Base-by-base conservation (phyloP, 805 yeast species). In the Nakazawaea wyomingensis region DNA sequence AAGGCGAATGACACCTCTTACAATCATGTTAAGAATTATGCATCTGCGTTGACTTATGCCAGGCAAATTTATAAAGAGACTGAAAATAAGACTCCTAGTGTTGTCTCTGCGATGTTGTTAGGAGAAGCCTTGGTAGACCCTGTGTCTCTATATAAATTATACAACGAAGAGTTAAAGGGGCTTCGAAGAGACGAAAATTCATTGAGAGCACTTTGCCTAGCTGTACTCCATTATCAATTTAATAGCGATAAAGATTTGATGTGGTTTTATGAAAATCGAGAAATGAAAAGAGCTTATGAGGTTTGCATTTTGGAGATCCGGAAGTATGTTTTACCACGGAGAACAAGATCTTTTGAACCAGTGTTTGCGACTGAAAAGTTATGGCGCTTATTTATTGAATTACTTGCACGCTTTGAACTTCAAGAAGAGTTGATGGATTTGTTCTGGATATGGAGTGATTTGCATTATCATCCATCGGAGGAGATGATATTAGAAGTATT, bases 111-210 rank as follows among this genome's bases (percentile, higher is more conserved):
- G 11, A 34, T 44, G 37, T 35, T 44, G 18, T 22, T 44, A n/a
- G 47, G 47, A 5, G 47, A 44, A 19, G 27, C 43, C 2, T 13
- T 19, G 8, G 24, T 44, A 2, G 18, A 34, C 26, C 47, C 47
- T 5, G 28, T 2, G 9, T 24, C 4, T 8, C 6, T 34, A 17
- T 44, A 44, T 31, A 30, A 29, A 4, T n/a, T 44, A 18, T 44
- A 44, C 28, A 16, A 22, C 5, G 21, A 5, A 6, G 43, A 38
- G 21, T 19, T 35, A 16, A 16, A 19, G 8, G 18, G 32, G 5
- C 14, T 20, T 17, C 6, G 16, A 2, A 31, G 18, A 18, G 40
- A 34, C 26, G 37, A 44, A 22, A 35, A 39, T 30, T 20, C 37
- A 4, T 8, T 44, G 6, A 19, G 29, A 9, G 43, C 43, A 10